phyloP scores from a whole-genome alignment of 257 asterid species.

The Scutellaria minor region DNA sequence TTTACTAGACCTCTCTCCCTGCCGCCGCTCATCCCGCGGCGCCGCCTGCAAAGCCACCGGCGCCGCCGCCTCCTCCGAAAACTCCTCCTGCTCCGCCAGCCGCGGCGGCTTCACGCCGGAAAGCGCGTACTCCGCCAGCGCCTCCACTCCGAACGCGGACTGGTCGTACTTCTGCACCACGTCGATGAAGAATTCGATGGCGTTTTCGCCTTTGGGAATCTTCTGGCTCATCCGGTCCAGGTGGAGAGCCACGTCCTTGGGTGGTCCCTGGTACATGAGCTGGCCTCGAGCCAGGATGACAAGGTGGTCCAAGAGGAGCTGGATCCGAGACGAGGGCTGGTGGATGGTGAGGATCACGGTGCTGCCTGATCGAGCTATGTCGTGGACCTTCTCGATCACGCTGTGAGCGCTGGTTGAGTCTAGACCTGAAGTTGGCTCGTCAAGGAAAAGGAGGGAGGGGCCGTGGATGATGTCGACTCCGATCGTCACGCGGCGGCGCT shows the following conservation, averaged over 20 bases:
- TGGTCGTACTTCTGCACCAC: constrained; percentile 84
- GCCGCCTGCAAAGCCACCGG: neutral
- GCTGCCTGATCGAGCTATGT: constrained; percentile 76
- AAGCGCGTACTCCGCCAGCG: constrained; percentile 68
- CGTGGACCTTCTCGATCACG: constrained; percentile 80
- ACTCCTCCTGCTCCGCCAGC: constrained; percentile 40
- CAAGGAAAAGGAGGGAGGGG: constrained; percentile 73
- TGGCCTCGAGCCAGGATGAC: constrained; percentile 86
- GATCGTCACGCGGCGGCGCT: constrained; percentile 84
- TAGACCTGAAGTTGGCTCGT: constrained; percentile 88
- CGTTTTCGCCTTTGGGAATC: constrained; percentile 68
- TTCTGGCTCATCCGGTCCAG: constrained; percentile 62
- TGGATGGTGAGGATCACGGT: constrained; percentile 85
- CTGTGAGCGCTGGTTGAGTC: constrained; percentile 92
- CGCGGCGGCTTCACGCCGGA: constrained; percentile 75
- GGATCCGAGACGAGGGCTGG: constrained; percentile 84
- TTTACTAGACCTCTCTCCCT: constrained; percentile 33
- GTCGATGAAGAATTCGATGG: constrained; percentile 74
- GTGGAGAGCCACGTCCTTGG: constrained; percentile 67
- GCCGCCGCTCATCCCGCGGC: constrained; percentile 18
- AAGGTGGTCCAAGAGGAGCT: constrained; percentile 71
- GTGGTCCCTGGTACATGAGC: constrained; percentile 87
- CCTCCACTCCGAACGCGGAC: constrained; percentile 73
- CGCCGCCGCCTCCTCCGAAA: constrained; percentile 40
- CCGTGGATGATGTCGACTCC: constrained; percentile 90